Conservation (phyloP, 192 early-diverging fungal species). For the Linnemannia hyalina region DNA sequence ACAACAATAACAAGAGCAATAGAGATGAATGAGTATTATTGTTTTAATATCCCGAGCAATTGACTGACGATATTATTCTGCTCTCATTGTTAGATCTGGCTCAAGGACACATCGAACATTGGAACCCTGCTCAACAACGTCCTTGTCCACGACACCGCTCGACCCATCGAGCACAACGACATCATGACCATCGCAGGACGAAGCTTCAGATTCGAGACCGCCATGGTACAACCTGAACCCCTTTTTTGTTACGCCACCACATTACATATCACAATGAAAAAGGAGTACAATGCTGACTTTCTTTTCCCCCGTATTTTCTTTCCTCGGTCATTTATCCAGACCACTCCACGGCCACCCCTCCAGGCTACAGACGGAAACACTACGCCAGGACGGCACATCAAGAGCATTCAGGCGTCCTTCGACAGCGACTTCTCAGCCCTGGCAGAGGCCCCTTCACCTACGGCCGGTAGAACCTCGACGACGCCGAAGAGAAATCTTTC, state of each 20-base stretch:
- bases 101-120: conserved; percentile 43
- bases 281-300: neutral
- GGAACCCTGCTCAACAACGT: conserved; percentile 43
- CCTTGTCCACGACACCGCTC: conserved; percentile 42
- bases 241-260: neutral
- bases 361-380: conserved; percentile 6
- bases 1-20: neutral
- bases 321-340: conserved; percentile 6
- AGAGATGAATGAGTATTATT: neutral
- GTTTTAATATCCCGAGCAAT: neutral
- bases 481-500: conserved; percentile 24
- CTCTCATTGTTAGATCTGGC: conserved; percentile 29
- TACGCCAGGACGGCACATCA: conserved; percentile 16
- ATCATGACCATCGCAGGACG: conserved; percentile 44
- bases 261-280: neutral
- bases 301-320: no score
- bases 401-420: conserved; percentile 14
- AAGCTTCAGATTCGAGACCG: conserved; percentile 43
- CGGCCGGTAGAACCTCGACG: neutral
- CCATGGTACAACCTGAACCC: conserved; percentile 1
- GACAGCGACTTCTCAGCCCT: conserved; percentile 25
- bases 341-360: conserved; percentile 11
- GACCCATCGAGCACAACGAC: conserved; percentile 35
- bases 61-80: neutral
- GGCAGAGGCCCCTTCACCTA: conserved; percentile 22